These are phyloP conservation scores for Penicillium sp. DNA, from an alignment of 2,329 filamentous ascomycete species.

Conservation along the genomic window DNA sequence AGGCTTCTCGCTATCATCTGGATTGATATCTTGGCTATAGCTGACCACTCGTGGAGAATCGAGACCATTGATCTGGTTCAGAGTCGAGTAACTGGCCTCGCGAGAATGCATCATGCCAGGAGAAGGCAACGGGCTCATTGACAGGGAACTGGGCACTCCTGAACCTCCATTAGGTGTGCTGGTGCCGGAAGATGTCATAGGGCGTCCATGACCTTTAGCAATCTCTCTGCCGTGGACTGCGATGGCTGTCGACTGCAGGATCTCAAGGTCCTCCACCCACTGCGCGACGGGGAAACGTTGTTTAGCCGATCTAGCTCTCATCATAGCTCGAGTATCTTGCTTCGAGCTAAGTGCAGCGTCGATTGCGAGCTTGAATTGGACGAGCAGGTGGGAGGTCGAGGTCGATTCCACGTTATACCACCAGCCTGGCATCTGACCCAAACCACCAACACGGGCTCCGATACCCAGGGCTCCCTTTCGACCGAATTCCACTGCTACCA, in stretches of 20 bases:
- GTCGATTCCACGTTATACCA: conserved; percentile 72
- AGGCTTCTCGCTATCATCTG: conserved; percentile 35
- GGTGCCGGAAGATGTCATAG: conserved; percentile 48
- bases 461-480: conserved; percentile 70
- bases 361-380: conserved; percentile 69
- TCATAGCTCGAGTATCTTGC: conserved; percentile 59
- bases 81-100: conserved; percentile 27
- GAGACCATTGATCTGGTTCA: conserved; percentile 38
- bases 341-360: conserved; percentile 63
- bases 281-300: conserved; percentile 70
- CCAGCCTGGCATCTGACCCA: conserved; percentile 72
- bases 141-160: conserved; percentile 19
- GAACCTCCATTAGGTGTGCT: conserved; percentile 42
- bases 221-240: conserved; percentile 56
- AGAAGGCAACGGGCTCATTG: conserved; percentile 28
- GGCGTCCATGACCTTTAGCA: conserved; percentile 35
- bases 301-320: conserved; percentile 67
- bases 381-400: conserved; percentile 64
- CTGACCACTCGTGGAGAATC: conserved; percentile 40
- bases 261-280: conserved; percentile 68
- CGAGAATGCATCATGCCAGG: conserved; percentile 29
- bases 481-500: conserved; percentile 71
- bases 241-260: conserved; percentile 64
- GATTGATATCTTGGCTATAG: conserved; percentile 42
- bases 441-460: conserved; percentile 67